These are phyloP conservation scores for Saccharomycopsis lassenensis DNA, from an alignment of 805 yeast species.

Conservation along the genomic window DNA sequence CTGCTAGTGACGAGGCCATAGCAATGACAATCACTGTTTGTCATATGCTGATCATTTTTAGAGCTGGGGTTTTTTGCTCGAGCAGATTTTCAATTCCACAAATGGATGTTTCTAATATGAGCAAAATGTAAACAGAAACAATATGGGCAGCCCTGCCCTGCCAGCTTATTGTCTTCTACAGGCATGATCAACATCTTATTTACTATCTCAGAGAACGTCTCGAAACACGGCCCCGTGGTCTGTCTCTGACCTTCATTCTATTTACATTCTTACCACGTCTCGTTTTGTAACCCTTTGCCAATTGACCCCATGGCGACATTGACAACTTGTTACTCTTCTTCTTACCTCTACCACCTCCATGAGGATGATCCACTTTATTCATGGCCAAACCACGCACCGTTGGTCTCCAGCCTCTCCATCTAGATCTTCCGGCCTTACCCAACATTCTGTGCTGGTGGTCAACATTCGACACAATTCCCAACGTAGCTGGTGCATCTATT, in stretches of 20 bases:
- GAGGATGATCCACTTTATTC: conserved; percentile 97
- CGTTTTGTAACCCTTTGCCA: conserved; percentile 89
- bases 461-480: conserved; percentile 86
- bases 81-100: too few relatives aligned
- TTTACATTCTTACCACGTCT: conserved; percentile 83
- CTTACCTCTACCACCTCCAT: conserved; percentile 99
- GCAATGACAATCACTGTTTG: too few relatives aligned
- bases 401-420: conserved; percentile 91
- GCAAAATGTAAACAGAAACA: too few relatives aligned
- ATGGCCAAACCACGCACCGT: conserved; percentile 95
- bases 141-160: too few relatives aligned
- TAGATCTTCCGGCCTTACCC: conserved; percentile 95
- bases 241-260: conserved; percentile 76
- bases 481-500: conserved; percentile 81
- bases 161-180: too few relatives aligned
- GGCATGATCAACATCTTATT: too few relatives aligned
- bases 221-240: conserved; percentile 65
- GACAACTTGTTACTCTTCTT: conserved; percentile 92
- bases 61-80: too few relatives aligned
- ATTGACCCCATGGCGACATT: conserved; percentile 92
- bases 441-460: conserved; percentile 82
- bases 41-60: too few relatives aligned
- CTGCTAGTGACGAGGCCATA: conserved; percentile 18
- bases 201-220: too few relatives aligned
- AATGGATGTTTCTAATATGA: too few relatives aligned